phyloP scores from a whole-genome alignment of 1,284 basidiomycete genomes.

The Kalmanozyma brasiliensis region DNA sequence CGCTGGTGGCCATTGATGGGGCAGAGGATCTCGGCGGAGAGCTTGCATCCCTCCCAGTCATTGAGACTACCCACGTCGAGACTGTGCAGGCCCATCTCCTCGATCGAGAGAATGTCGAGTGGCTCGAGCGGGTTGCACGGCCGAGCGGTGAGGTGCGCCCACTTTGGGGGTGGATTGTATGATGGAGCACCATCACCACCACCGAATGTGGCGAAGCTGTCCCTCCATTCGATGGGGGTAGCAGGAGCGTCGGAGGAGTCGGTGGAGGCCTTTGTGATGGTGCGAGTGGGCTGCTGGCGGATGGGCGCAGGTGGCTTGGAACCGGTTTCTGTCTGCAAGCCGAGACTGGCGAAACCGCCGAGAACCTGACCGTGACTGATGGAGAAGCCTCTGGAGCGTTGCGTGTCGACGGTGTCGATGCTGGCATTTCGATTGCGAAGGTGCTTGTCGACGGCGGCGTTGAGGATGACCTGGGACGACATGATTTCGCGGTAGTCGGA shows the following conservation, averaged over 20 bases:
- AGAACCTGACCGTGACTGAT: conserved; percentile 42
- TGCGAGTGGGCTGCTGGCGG: conserved; percentile 13
- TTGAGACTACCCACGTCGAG: conserved; percentile 58
- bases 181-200: too few species aligned
- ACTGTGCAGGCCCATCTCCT: conserved; percentile 62
- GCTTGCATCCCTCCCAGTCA: conserved; percentile 58
- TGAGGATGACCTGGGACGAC: conserved; percentile 41
- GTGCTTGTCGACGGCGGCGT: conserved; percentile 24
- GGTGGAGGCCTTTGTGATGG: conserved; percentile 23
- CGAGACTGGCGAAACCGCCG: conserved; percentile 45
- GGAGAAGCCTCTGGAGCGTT: conserved; percentile 15
- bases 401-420: conserved; percentile 2
- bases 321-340: conserved; percentile 23
- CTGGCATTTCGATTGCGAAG: conserved; percentile 6
- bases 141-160: conserved; percentile 28
- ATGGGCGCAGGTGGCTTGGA: conserved; percentile 3
- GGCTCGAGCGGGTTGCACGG: conserved; percentile 50
- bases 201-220: conserved; percentile 27
- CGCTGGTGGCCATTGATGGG: conserved; percentile 35
- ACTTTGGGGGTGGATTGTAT: conserved; percentile 13
- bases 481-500: conserved; percentile 56
- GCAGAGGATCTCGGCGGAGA: conserved; percentile 48
- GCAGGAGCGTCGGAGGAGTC: conserved; percentile 26
- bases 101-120: conserved; percentile 59
- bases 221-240: conserved; percentile 39